Conservation (phyloP, 257 asterid species). For the Jasminum sambac region DNA sequence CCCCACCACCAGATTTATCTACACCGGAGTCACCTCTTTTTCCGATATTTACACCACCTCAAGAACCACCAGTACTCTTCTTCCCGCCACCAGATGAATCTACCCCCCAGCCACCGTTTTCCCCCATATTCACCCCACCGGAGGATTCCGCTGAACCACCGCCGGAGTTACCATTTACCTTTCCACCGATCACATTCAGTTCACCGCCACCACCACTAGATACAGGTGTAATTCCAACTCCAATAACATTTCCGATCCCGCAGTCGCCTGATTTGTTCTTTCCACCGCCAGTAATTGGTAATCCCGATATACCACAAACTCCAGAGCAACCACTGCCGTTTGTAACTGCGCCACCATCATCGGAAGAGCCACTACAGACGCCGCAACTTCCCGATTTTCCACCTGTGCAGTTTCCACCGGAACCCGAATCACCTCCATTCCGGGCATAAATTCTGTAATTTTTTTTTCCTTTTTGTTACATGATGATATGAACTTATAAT, state of each 20-base stretch:
- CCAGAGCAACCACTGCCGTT: conserved; percentile 34
- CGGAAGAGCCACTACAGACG: conserved; percentile 32
- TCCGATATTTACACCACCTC: conserved; percentile 19
- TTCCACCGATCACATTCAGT: conserved; percentile 27
- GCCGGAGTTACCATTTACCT: conserved; percentile 35
- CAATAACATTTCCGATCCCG: conserved; percentile 22
- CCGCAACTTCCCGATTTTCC: conserved; percentile 21
- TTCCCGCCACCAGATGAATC: conserved; percentile 31
- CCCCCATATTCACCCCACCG: conserved; percentile 40
- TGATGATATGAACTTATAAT: not conserved
- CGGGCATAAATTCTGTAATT: conserved; percentile 10
- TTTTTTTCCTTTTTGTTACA: not conserved
- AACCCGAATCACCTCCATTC: conserved; percentile 39
- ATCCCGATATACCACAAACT: conserved; percentile 21
- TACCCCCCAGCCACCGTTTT: conserved; percentile 35
- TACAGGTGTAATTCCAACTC: conserved; percentile 17
- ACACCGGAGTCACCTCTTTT: conserved; percentile 3
- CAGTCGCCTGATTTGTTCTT: conserved; percentile 25
- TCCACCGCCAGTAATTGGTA: conserved; percentile 27
- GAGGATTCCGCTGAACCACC: conserved; percentile 25
- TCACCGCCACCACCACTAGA: conserved; percentile 23
- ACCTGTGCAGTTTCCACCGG: conserved; percentile 29
- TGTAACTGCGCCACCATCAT: conserved; percentile 28
- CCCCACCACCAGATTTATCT: conserved; percentile 10
- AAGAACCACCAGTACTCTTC: conserved; percentile 25